A percentile compares a stretch with the other conserved stretches of the same genome.
Evolutionary conservation across 2,329 filamentous ascomycete genomes (phyloP).

Genomic region (Fusarium udum): DNA sequence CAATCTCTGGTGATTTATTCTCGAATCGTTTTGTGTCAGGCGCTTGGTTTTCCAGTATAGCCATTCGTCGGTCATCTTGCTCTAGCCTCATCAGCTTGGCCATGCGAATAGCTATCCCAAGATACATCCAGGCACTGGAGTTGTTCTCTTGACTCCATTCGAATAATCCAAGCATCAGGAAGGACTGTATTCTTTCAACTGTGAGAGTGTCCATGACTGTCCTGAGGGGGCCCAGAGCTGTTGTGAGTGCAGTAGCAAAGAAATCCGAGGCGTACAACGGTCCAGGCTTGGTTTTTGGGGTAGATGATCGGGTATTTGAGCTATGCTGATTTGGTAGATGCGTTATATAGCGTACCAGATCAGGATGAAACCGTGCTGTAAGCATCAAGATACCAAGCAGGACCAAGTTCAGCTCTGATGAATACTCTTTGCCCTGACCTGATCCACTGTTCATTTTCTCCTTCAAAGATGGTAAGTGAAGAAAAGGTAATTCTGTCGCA

Average conservation of each 20-base stretch:
- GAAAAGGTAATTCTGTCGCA: slow-evolving; percentile 75
- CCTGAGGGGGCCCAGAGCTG: slow-evolving; percentile 1
- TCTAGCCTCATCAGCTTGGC: slow-evolving; percentile 8
- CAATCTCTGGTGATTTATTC: neutral
- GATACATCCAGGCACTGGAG: slow-evolving; percentile 5
- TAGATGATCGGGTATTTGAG: neutral
- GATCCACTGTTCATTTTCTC: neutral
- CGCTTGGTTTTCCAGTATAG: neutral
- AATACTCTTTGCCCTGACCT: neutral
- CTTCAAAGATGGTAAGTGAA: slow-evolving; percentile 61
- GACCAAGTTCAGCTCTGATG: slow-evolving; percentile 10
- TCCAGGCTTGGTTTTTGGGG: neutral
- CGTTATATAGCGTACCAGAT: slow-evolving; percentile 7
- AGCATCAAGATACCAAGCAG: slow-evolving; percentile 15
- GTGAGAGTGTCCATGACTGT: neutral
- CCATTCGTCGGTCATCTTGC: slow-evolving; percentile 7
- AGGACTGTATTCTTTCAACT: neutral
- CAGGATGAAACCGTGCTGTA: slow-evolving; percentile 9
- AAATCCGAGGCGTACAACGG: neutral
- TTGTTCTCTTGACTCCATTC: slow-evolving; percentile 2
- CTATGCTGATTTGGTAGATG: neutral
- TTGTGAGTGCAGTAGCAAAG: slow-evolving; percentile 2
- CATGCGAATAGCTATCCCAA: slow-evolving; percentile 4
- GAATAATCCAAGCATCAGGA: slow-evolving; percentile 12
- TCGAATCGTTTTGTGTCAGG: neutral